phyloP scores from a whole-genome alignment of 1,284 basidiomycete species.

The Xerocomus nothofagi region DNA sequence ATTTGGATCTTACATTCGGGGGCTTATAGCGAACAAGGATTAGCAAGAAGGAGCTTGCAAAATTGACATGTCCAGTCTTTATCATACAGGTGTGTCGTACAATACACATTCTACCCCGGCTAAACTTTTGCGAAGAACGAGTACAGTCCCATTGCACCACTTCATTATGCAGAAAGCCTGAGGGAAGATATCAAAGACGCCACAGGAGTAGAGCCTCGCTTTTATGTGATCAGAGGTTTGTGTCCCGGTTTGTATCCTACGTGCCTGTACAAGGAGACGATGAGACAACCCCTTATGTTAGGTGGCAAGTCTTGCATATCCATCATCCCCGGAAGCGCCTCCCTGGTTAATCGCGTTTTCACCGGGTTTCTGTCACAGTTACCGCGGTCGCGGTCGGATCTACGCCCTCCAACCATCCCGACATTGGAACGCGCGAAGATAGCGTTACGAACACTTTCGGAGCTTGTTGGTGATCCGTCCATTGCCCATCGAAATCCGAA shows the following conservation, averaged over 20 bases:
- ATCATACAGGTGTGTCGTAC: constrained; percentile 60
- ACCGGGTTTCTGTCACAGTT: constrained; percentile 58
- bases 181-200: constrained; percentile 50
- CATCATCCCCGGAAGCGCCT: constrained; percentile 46
- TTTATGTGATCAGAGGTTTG: constrained; percentile 67
- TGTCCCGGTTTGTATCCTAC: constrained; percentile 37
- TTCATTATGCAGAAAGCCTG: constrained; percentile 57
- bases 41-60: constrained; percentile 45
- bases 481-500: constrained; percentile 53
- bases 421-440: constrained; percentile 48
- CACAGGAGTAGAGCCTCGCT: constrained; percentile 43
- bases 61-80: constrained; percentile 61
- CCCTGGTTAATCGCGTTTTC: constrained; percentile 65
- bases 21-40: constrained; percentile 51
- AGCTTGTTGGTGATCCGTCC: constrained; percentile 47
- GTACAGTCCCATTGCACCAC: constrained; percentile 52
- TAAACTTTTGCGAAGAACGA: constrained; percentile 50
- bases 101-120: background rate
- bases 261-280: background rate
- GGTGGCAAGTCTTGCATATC: constrained; percentile 29
- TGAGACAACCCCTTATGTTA: constrained; percentile 6
- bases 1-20: background rate
- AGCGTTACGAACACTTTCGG: constrained; percentile 54
- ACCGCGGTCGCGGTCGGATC: constrained; percentile 49
- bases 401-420: constrained; percentile 36